Evolutionary conservation across 257 asterid genomes (phyloP).

Genomic region (Solanum gandarillasii): DNA sequence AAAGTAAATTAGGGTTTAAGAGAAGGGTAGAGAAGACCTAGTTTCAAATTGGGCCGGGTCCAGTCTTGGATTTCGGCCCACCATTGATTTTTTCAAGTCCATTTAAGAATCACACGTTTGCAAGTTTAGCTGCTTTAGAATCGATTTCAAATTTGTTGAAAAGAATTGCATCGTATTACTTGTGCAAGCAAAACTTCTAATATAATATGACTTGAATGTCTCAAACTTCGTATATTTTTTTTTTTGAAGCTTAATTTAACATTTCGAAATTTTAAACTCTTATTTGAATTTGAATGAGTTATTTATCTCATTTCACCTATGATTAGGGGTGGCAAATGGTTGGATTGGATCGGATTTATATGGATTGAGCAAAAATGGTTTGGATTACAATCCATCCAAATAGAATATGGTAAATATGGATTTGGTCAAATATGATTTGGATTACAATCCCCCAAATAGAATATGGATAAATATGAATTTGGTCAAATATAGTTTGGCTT

Average conservation of each 20-base stretch:
- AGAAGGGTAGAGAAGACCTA: background rate
- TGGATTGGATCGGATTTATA: too few species aligned
- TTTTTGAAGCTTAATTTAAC: background rate
- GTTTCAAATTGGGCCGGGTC: background rate
- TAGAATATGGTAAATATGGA: too few species aligned
- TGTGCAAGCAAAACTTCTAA: background rate
- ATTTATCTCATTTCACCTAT: background rate
- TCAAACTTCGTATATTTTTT: background rate
- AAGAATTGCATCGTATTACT: background rate
- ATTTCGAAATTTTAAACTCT: background rate
- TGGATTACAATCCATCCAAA: too few species aligned
- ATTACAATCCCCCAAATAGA: too few species aligned
- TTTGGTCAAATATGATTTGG: too few species aligned
- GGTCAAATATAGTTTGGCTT: background rate
- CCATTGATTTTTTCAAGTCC: background rate
- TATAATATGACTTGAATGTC: rapidly evolving
- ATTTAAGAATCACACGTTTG: background rate
- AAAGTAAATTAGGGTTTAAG: background rate
- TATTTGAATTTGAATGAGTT: background rate
- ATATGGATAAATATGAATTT: too few species aligned
- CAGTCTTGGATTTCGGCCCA: background rate
- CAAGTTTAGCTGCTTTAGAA: background rate
- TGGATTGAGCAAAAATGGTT: too few species aligned
- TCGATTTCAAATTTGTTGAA: background rate
- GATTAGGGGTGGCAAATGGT: too few species aligned